phyloP scores from a whole-genome alignment of 2,329 filamentous ascomycete genomes.

The Epichloe hybrida region DNA sequence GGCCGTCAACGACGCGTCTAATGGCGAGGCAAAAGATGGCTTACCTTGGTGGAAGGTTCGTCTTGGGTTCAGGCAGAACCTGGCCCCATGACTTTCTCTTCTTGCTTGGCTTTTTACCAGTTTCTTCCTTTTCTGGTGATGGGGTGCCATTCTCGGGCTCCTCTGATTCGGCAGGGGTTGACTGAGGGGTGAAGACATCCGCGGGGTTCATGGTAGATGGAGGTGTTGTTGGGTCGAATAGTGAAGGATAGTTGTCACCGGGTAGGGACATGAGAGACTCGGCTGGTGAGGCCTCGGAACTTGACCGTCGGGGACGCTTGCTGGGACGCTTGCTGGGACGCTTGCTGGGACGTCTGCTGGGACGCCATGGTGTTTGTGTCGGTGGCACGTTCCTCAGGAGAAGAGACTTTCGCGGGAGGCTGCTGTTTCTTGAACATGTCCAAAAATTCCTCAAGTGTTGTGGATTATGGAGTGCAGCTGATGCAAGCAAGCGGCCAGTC shows the following conservation, averaged over 20 bases:
- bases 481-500: slow-evolving; percentile 5
- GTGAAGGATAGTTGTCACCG: slow-evolving; percentile 33
- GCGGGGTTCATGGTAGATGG: slow-evolving; percentile 28
- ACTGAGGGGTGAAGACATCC: slow-evolving; percentile 37
- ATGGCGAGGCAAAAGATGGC: slow-evolving; percentile 7
- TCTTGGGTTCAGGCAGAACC: slow-evolving; percentile 91
- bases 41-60: slow-evolving; percentile 81
- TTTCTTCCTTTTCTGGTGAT: slow-evolving; percentile 8
- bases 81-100: slow-evolving; percentile 99
- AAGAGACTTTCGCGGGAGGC: not conserved
- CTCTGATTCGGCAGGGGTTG: slow-evolving; percentile 17
- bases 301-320: slow-evolving; percentile 32
- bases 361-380: slow-evolving; percentile 21
- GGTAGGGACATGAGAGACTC: slow-evolving; percentile 41
- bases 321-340: slow-evolving; percentile 15
- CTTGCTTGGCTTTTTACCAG: slow-evolving; percentile 64
- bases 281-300: slow-evolving; percentile 37
- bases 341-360: slow-evolving; percentile 15
- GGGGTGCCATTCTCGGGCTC: slow-evolving; percentile 6
- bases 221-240: slow-evolving; percentile 28
- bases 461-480: not conserved
- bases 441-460: not conserved
- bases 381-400: not conserved
- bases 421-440: slow-evolving; percentile 1
- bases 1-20: not conserved